Conservation (phyloP, 2,329 filamentous ascomycete genomes). For the Rhinocladiella similis region DNA sequence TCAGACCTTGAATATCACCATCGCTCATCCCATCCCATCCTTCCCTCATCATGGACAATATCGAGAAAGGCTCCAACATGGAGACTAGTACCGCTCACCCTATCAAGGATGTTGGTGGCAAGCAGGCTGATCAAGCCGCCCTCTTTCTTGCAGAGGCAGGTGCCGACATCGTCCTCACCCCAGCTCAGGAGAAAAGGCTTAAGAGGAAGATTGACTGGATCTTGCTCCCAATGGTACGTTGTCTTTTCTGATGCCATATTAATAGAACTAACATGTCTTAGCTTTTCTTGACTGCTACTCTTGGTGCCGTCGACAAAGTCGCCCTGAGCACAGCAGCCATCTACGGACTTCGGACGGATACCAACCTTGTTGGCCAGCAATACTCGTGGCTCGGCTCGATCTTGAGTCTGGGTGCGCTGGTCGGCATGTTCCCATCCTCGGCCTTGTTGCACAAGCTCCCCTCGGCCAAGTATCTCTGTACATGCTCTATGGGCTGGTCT, state of each 20-base stretch:
- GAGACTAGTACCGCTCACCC: too few species aligned
- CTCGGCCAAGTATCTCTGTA: conserved; percentile 56
- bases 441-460: conserved; percentile 43
- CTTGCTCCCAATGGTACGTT: conserved; percentile 57
- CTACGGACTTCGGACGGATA: conserved; percentile 56
- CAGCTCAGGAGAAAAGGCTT: conserved; percentile 30
- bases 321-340: conserved; percentile 58
- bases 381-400: conserved; percentile 54
- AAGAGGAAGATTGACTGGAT: conserved; percentile 57
- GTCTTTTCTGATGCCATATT: conserved; percentile 22
- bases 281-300: conserved; percentile 1
- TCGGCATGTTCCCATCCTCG: conserved; percentile 43
- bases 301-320: conserved; percentile 53
- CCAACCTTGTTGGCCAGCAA: conserved; percentile 49
- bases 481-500: conserved; percentile 60
- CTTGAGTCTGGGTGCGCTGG: conserved; percentile 54
- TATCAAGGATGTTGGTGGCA: neutral
- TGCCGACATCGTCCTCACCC: conserved; percentile 28
- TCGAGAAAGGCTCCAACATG: too few species aligned
- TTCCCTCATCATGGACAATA: too few species aligned
- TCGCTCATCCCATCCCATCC: too few species aligned
- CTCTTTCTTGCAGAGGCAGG: conserved; percentile 29
- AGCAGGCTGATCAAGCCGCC: conserved; percentile 31
- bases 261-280: neutral
- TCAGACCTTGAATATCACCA: too few species aligned